These are phyloP conservation scores for Zizania palustris DNA, from an alignment of 202 grass and related monocot species.

Conservation along the genomic window DNA sequence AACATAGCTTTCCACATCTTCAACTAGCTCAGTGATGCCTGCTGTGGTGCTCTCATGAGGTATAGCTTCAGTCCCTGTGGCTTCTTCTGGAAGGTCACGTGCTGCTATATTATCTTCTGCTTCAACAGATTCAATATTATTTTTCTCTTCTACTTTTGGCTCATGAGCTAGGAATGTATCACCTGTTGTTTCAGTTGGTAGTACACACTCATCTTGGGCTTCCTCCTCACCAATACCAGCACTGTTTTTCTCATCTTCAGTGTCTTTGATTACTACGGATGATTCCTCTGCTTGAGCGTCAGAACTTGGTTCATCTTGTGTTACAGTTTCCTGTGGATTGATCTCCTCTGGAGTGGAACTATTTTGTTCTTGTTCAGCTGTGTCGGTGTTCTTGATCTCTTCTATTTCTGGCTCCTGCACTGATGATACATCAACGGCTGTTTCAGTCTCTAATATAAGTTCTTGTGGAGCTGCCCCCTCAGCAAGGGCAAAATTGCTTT, in stretches of 20 bases:
- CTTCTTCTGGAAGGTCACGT: conserved; percentile 22
- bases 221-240: conserved; percentile 11
- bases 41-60: background rate
- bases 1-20: conserved; percentile 30
- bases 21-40: background rate
- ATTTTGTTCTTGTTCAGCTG: conserved; percentile 30
- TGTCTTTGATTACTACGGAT: conserved; percentile 33
- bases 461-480: conserved; percentile 6
- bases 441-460: conserved; percentile 10
- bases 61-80: conserved; percentile 5
- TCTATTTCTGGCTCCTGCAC: conserved; percentile 36
- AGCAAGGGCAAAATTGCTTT: conserved; percentile 21
- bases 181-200: no score
- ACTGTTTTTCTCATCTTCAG: conserved; percentile 28
- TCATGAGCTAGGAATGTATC: no score
- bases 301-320: conserved; percentile 6
- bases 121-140: conserved; percentile 25
- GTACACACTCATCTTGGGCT: conserved; percentile 21
- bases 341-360: conserved; percentile 26
- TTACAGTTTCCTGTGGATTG: conserved; percentile 13
- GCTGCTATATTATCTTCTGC: conserved; percentile 26
- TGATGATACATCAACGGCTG: no score
- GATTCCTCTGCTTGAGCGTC: conserved; percentile 34
- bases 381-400: conserved; percentile 31
- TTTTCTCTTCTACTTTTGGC: conserved; percentile 41